Conservation (phyloP, 2,329 filamentous ascomycete genomes). For the Daldinia eschscholtzii region DNA sequence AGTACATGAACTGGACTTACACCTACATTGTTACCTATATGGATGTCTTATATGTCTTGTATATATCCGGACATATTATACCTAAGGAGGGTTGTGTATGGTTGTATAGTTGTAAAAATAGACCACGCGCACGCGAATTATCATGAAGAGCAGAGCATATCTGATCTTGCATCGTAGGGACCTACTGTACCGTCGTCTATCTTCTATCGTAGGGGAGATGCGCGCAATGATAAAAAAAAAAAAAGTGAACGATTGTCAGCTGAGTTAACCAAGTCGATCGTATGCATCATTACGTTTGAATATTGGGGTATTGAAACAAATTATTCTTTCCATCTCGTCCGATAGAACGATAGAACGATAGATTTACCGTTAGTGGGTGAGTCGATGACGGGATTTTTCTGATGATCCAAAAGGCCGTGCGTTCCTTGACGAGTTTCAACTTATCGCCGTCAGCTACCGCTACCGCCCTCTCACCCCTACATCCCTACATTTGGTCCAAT, state of each 20-base stretch:
- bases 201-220: conserved; percentile 11
- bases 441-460: conserved; percentile 42
- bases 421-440: conserved; percentile 42
- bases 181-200: background rate
- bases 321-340: conserved; percentile 36
- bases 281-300: background rate
- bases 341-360: conserved; percentile 27
- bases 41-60: background rate
- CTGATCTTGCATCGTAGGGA: conserved; percentile 28
- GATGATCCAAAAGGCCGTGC: conserved; percentile 38
- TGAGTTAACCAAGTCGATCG: conserved; percentile 10
- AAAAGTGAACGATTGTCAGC: conserved; percentile 32
- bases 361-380: conserved; percentile 21
- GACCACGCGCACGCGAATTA: conserved; percentile 14
- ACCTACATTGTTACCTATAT: background rate
- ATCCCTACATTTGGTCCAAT: conserved; percentile 33
- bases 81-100: conserved; percentile 8
- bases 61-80: conserved; percentile 19
- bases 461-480: conserved; percentile 30
- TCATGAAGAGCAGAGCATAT: conserved; percentile 19
- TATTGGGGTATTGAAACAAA: conserved; percentile 7
- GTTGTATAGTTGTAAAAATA: conserved; percentile 25
- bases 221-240: conserved; percentile 19
- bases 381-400: conserved; percentile 36
- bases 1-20: background rate